Base-by-base conservation (phyloP, 305 asterid genomes). In the Caryopteris hybrid region DNA sequence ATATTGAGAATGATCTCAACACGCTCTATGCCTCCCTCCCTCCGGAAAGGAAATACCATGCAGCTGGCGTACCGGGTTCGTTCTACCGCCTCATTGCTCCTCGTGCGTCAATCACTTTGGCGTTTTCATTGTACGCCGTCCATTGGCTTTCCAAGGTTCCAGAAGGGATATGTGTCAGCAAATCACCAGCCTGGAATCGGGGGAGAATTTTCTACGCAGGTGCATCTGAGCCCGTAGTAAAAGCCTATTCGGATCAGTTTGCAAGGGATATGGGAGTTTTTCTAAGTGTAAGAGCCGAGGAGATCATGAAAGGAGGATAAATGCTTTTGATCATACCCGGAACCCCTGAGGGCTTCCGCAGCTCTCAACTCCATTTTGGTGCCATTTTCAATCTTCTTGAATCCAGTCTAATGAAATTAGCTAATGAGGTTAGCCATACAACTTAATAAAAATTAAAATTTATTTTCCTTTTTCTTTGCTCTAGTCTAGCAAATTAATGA, bases 71-170 rank as follows among this genome's bases (percentile, higher is more conserved):
- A 4, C 47, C 78, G 0, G 74, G 77, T 2, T 71, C 81, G 0
- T 76, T 76, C 48, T 5, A 76, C 25, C 33, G 61, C 16, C 74
- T 71, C 20, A 55, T 61, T 5, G 71, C 71, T 39, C 80, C 80
- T 1, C 58, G 58, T 14, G 53, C 21, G 3, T 70, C 77, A 1
- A 73, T 76, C 61, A 57, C 38, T 5, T 2, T 76, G 20, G 77
- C 66, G 3, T 11, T 61, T 22, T 76, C 77, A 0, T 59, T 70
- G 0, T 56, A 61, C 2, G 57, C 76, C n/a, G 61, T 76, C 16
- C 76, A 76, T 0, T 76, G 80, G 74, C 73, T 76, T 3, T 76
- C 80, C 7, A 54, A n/a, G 48, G 59, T 51, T 9, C 77, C 76
- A 0, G 42, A 36, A 10, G 66, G 47, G 21, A 1, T 60, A 1